Conservation (phyloP, 768 basidiomycete species). For the Boletus reticuloceps region DNA sequence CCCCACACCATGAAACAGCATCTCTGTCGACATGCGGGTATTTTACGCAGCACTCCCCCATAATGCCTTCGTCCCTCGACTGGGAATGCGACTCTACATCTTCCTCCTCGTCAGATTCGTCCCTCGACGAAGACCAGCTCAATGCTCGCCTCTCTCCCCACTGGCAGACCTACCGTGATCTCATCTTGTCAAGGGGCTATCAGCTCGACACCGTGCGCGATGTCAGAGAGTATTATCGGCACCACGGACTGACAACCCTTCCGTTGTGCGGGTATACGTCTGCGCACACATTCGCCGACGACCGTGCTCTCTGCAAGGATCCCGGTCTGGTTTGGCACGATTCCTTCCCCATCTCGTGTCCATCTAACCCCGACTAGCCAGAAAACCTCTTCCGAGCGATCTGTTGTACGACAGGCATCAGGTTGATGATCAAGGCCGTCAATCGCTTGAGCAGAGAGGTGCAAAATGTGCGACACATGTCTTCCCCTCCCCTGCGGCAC, state of each 20-base stretch:
- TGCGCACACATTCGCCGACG: constrained; percentile 37
- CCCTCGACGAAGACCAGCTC: constrained; percentile 49
- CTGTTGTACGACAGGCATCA: constrained; percentile 46
- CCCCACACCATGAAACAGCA: too few relatives aligned
- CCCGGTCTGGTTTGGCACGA: constrained; percentile 56
- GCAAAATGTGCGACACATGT: constrained; percentile 54
- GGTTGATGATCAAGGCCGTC: constrained; percentile 68
- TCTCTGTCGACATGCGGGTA: too few relatives aligned
- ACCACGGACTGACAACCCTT: constrained; percentile 13
- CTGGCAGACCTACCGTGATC: constrained; percentile 55
- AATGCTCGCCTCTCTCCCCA: constrained; percentile 59
- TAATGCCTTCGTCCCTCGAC: constrained; percentile 66
- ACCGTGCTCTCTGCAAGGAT: constrained; percentile 67
- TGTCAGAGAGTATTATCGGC: constrained; percentile 57
- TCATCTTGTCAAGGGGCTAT: constrained; percentile 52
- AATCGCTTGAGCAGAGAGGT: constrained; percentile 62
- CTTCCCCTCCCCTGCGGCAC: constrained; percentile 46
- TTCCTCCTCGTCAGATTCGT: constrained; percentile 47
- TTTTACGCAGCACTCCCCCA: not conserved
- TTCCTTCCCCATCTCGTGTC: not conserved
- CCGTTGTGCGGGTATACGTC: too few relatives aligned
- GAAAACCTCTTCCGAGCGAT: constrained; percentile 72
- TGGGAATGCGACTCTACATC: constrained; percentile 30
- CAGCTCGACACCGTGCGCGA: constrained; percentile 68
- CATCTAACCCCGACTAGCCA: constrained; percentile 41